A percentile compares a stretch with the other conserved stretches of the same genome.
Conservation (phyloP, 345 rosid genomes). For the Nasturtium officinale region DNA sequence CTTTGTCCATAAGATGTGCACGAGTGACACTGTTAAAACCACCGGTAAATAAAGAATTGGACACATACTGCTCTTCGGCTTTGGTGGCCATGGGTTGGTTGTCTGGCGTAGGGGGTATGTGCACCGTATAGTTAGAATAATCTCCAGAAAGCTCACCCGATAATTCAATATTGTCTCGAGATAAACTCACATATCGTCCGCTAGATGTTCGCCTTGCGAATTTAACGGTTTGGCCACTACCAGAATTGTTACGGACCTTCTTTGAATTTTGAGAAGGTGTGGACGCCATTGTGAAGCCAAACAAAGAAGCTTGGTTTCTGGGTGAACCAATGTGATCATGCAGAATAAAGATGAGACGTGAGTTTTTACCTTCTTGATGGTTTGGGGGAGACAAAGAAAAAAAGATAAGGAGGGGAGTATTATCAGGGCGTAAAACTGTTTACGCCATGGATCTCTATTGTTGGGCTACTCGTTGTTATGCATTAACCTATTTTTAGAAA, state of each 20-base stretch:
- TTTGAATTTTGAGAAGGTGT: conserved; percentile 60
- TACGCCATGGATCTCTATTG: conserved; percentile 22
- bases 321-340: conserved; percentile 24
- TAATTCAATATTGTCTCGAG: conserved; percentile 81
- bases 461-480: conserved; percentile 7
- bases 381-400: conserved; percentile 18
- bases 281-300: conserved; percentile 57
- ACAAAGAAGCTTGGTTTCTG: conserved; percentile 26
- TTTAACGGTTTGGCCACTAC: conserved; percentile 80
- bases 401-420: conserved; percentile 33
- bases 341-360: conserved; percentile 7
- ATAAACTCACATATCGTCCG: conserved; percentile 89
- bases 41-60: conserved; percentile 87
- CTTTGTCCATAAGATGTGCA: conserved; percentile 97
- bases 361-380: conserved; percentile 11
- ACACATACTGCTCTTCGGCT: conserved; percentile 90
- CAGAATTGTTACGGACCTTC: conserved; percentile 59
- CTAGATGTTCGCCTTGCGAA: conserved; percentile 90
- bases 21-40: conserved; percentile 96
- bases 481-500: conserved; percentile 26
- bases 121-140: conserved; percentile 88
- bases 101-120: conserved; percentile 91
- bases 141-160: conserved; percentile 81
- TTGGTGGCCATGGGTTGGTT: conserved; percentile 85
- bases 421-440: conserved; percentile 1